These are phyloP conservation scores for Polyplosphaeria fusca DNA, from an alignment of 495 filamentous ascomycete genomes.

Conservation along the genomic window DNA sequence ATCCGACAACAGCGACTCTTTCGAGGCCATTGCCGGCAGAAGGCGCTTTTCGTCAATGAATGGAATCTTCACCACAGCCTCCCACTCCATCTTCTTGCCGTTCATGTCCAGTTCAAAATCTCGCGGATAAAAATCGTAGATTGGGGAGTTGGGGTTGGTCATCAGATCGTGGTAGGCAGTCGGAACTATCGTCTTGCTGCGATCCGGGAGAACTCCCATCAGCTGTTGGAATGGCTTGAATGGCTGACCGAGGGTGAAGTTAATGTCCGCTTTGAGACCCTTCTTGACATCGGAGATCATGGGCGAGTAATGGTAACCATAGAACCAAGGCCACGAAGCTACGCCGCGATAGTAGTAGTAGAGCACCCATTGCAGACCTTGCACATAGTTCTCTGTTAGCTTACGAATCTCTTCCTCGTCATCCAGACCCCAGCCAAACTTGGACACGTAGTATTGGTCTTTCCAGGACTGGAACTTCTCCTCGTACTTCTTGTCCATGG, in stretches of 20 bases:
- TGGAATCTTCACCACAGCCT: conserved; percentile 97
- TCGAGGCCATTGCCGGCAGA: conserved; percentile 77
- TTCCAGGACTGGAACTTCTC: conserved; percentile 89
- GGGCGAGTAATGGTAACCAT: conserved; percentile 91
- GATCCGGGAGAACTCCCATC: conserved; percentile 96
- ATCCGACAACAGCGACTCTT: conserved; percentile 68
- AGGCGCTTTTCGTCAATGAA: conserved; percentile 93
- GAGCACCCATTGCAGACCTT: conserved; percentile 96
- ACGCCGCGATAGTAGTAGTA: conserved; percentile 98
- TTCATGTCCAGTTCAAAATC: conserved; percentile 99
- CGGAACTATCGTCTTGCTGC: conserved; percentile 95
- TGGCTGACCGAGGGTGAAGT: conserved; percentile 89
- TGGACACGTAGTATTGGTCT: conserved; percentile 82
- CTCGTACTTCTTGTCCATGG: conserved; percentile 78
- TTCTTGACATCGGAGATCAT: conserved; percentile 95
- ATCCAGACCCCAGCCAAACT: conserved; percentile 85
- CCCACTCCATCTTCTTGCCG: conserved; percentile 99
- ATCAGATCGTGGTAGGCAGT: conserved; percentile 84
- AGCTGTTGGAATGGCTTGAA: conserved; percentile 94
- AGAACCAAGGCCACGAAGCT: conserved; percentile 98
- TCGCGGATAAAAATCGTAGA: conserved; percentile 96
- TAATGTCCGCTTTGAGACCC: conserved; percentile 79
- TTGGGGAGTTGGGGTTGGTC: conserved; percentile 86
- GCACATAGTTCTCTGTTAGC: conserved; percentile 92
- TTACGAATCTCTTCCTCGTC: conserved; percentile 77